Percentiles rank a stretch among this genome's conserved stretches.
Evolutionary conservation across 2,329 filamentous ascomycete genomes (phyloP).

Genomic region (Keithomyces neogunnii): DNA sequence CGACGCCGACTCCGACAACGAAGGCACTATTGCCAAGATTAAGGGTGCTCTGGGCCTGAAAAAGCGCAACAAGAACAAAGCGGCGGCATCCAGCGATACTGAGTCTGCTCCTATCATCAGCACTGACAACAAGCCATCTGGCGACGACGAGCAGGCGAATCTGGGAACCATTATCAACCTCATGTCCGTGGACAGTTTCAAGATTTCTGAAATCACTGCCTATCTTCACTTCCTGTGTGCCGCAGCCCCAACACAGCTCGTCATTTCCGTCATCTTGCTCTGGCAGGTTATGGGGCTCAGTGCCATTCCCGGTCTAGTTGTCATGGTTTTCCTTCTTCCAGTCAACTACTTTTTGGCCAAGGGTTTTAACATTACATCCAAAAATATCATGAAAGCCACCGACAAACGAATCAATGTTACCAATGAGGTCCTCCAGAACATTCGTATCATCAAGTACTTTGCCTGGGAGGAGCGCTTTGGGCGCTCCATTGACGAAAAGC

Average conservation of each 20-base stretch:
- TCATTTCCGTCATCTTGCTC: conserved; percentile 71
- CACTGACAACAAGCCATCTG: conserved; percentile 25
- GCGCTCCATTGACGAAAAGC: conserved; percentile 80
- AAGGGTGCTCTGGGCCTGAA: conserved; percentile 53
- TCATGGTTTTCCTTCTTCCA: conserved; percentile 84
- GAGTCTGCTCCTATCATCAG: conserved; percentile 27
- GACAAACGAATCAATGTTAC: conserved; percentile 95
- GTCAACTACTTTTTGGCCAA: conserved; percentile 84
- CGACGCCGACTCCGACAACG: conserved; percentile 23
- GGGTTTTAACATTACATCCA: conserved; percentile 79
- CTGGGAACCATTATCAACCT: conserved; percentile 98
- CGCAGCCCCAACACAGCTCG: conserved; percentile 78
- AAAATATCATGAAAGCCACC: conserved; percentile 83
- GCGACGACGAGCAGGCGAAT: conserved; percentile 68
- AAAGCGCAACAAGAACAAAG: conserved; percentile 44
- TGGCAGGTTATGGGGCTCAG: conserved; percentile 88
- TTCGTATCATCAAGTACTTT: conserved; percentile 98
- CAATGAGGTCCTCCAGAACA: conserved; percentile 95
- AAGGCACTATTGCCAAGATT: conserved; percentile 37
- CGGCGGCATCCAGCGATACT: conserved; percentile 22
- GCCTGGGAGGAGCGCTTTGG: conserved; percentile 94
- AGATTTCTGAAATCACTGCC: conserved; percentile 87
- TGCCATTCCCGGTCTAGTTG: conserved; percentile 82
- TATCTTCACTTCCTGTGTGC: conserved; percentile 97
- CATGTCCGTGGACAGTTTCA: conserved; percentile 99